Evolutionary conservation across 148 eudicot genomes (phyloP), one percentile per base, ranked within the genome.

Genomic region (Heliosperma pusillum): DNA sequence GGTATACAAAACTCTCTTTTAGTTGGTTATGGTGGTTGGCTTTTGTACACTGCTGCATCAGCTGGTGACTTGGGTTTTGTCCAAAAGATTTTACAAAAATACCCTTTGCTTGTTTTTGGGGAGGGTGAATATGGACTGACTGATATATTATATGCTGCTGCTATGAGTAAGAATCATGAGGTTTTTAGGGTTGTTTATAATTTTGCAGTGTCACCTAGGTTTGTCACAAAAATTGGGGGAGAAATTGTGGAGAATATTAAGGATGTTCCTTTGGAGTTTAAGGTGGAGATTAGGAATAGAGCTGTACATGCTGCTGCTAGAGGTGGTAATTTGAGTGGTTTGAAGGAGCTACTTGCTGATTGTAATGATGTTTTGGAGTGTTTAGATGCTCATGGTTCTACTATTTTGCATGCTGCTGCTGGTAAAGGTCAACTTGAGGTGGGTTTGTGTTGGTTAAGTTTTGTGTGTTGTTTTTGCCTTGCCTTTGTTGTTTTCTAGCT

Each of bases 81-180:
- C 15, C 64, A 75, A 64, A 80, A 87, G 29, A 66, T 96, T 78
- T 75, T 94, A 22, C 74, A 72, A 9, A 86, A 71, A 63, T 83
- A 89, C 84, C 97, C 99, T 50, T 83, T 90, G 61, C 83, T 96
- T 50, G 99, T 92, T 7, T 96, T 92, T 70, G 99, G 99, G 0
- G 99, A 96, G 78, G 99, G 97, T 19, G 99, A 96, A 60, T 96
- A 88, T 83, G 99, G 97, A 1, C 85, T 96, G 17, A 96, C 97
- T 66, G 99, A 96, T 77, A 83, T 96, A n/a, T 66, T 96, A 1
- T 96, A 96, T 73, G 99, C 99, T 20, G 97, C 97, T 19, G 94
- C 99, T 0, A 81, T 86, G 89, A 87, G 99, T 74, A 84, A 84
- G 85, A 85, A 79, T 73, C 12, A 66, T 56, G 91, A 87, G 85